phyloP scores from a whole-genome alignment of 345 rosid species.

The Hirschfeldia incana region DNA sequence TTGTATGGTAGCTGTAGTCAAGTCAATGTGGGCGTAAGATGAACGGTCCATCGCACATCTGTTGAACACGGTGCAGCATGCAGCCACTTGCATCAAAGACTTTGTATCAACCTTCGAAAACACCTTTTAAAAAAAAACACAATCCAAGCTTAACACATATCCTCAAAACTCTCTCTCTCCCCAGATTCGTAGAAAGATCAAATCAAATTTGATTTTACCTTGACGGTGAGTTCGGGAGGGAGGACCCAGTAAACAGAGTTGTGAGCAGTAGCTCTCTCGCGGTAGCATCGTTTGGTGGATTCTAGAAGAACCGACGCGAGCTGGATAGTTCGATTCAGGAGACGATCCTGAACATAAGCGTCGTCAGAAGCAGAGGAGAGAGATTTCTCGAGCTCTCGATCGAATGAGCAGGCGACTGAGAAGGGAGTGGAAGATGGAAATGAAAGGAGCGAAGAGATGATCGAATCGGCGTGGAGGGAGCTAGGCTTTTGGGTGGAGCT shows the following conservation, averaged over 20 bases:
- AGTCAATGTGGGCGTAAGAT: constrained; percentile 71
- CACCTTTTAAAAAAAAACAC: constrained; percentile 41
- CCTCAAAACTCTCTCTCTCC: neutral
- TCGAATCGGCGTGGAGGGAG: constrained; percentile 13
- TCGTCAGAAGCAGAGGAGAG: constrained; percentile 38
- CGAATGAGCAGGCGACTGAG: constrained; percentile 62
- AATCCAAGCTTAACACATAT: neutral
- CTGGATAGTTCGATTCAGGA: constrained; percentile 62
- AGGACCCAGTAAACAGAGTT: constrained; percentile 69
- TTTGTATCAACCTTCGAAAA: constrained; percentile 86
- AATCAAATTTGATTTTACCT: constrained; percentile 40
- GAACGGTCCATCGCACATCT: constrained; percentile 84
- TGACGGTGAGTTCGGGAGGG: constrained; percentile 79
- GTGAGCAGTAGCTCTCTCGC: constrained; percentile 67
- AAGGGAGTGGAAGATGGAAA: constrained; percentile 32
- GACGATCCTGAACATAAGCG: constrained; percentile 42
- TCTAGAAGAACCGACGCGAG: constrained; percentile 63
- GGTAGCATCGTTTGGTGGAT: constrained; percentile 62
- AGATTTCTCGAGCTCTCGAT: constrained; percentile 58
- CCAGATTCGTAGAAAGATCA: neutral
- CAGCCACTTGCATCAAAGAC: constrained; percentile 76
- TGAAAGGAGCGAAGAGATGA: constrained; percentile 27
- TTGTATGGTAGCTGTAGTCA: constrained; percentile 65
- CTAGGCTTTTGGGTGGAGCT: neutral
- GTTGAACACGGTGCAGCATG: constrained; percentile 73